Base-by-base conservation (phyloP, 148 eudicot genomes). In the Selenicereus undatus region DNA sequence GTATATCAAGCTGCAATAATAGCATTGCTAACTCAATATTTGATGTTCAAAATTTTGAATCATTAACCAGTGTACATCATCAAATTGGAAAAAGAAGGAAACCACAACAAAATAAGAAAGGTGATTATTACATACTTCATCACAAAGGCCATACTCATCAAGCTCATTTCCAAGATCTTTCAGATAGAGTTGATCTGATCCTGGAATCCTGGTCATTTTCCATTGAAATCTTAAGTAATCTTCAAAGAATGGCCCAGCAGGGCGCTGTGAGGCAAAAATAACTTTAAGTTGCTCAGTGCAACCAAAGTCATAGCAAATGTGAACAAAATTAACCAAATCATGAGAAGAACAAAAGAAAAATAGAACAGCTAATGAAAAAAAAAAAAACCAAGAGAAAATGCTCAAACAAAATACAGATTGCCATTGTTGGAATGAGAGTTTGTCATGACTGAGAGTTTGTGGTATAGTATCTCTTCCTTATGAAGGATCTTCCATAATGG, bases 141-240 rank as follows among this genome's bases (percentile, higher is more conserved):
- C 97, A 78, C 91, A 93, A 82, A 94, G 91, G 14, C 91, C 93
- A 87, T 90, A 91, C 81, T 91, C 94, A 83, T 92, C 97, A 29
- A 89, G 92, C 81, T 89, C 92, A 85, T 86, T 88, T 86, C 86
- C 94, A 69, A 87, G 75, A 86, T 88, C 96, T 83, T 85, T 92
- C 45, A 73, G 76, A 79, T 88, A 91, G 52, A 83, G 71, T 20
- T 87, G 90, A 75, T 90, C 91, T 64, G 89, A 73, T 81, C 87
- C 94, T 69, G 91, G 83, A 72, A 93, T 86, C 92, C 98, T 94
- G 85, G 68, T 32, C 73, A 78, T 39, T 71, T 77, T 36, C 52
- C 45, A 81, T 18, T 29, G 22, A 76, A 36, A 80, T 8, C 30
- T 24, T 71, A 8, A 72, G 81, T 16, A 43, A 32, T 56, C 48